Conservation (phyloP, 2,329 filamentous ascomycete genomes). For the Trichoderma koningiopsis region DNA sequence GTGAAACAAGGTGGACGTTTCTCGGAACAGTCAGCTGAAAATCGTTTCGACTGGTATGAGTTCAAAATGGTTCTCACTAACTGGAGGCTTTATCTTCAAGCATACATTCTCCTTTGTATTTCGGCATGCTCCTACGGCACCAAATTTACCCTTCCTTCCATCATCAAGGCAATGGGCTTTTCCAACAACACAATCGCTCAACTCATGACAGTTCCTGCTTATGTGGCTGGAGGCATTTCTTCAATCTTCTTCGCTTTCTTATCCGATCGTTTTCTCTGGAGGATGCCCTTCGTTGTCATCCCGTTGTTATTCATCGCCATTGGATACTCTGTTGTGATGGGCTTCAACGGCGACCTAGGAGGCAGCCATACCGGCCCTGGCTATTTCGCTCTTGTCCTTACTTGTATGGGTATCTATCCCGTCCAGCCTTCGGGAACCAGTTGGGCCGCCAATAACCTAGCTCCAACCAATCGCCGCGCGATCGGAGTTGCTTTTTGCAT, state of each 20-base stretch:
- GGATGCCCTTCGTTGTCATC: constrained; percentile 7
- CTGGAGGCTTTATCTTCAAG: constrained; percentile 16
- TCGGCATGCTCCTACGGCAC: constrained; percentile 30
- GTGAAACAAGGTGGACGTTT: constrained; percentile 37
- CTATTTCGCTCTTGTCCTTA: constrained; percentile 69
- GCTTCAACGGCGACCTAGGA: constrained; percentile 53
- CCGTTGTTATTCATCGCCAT: constrained; percentile 49
- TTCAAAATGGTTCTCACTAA: constrained; percentile 17
- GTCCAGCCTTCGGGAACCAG: constrained; percentile 64
- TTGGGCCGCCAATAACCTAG: constrained; percentile 72
- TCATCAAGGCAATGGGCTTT: constrained; percentile 19
- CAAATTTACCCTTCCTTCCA: constrained; percentile 27
- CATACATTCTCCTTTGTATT: constrained; percentile 6
- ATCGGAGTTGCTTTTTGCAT: constrained; percentile 45
- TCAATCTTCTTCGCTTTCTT: constrained; percentile 9
- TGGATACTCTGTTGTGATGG: constrained; percentile 61
- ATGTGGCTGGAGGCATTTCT: constrained; percentile 4
- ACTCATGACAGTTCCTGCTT: constrained; percentile 10
- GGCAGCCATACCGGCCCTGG: constrained; percentile 52
- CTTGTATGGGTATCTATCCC: constrained; percentile 70
- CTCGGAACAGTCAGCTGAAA: constrained; percentile 29
- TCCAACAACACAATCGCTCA: constrained; percentile 29
- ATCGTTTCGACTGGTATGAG: constrained; percentile 13
- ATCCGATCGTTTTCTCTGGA: constrained; percentile 11
- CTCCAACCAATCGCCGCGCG: constrained; percentile 39